Conservation (phyloP, 805 yeast genomes). For the Candida sanyiensis region DNA sequence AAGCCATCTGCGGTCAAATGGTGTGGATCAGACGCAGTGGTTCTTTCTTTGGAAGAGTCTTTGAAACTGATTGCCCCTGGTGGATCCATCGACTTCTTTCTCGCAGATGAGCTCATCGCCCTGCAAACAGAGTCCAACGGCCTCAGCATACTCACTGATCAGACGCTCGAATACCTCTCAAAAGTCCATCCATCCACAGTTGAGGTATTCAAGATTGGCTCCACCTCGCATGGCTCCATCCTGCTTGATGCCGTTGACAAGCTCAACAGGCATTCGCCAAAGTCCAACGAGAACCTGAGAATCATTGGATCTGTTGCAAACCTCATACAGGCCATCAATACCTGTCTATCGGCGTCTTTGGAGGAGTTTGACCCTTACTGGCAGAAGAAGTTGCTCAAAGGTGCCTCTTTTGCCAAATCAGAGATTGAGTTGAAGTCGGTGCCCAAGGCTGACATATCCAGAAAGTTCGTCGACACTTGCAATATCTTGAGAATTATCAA, state of each 20-base stretch:
- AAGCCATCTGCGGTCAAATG: constrained; percentile 49
- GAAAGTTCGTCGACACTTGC: constrained; percentile 52
- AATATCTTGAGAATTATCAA: constrained; percentile 63
- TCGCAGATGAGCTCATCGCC: constrained; percentile 33
- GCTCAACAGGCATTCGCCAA: constrained; percentile 62
- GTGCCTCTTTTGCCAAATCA: constrained; percentile 84
- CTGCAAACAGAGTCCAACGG: constrained; percentile 63
- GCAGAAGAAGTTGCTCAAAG: constrained; percentile 76
- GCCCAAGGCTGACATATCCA: constrained; percentile 35
- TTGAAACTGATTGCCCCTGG: constrained; percentile 68
- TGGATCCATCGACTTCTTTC: constrained; percentile 47
- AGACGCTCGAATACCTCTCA: constrained; percentile 52
- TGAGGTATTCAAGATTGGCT: constrained; percentile 74
- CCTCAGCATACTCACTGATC: constrained; percentile 51
- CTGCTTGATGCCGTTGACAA: constrained; percentile 72
- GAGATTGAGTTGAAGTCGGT: constrained; percentile 31
- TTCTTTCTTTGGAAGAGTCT: constrained; percentile 54
- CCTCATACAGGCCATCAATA: constrained; percentile 55
- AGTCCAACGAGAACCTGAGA: constrained; percentile 71
- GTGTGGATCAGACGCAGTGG: constrained; percentile 85
- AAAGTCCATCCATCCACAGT: constrained; percentile 54
- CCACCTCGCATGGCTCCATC: constrained; percentile 76
- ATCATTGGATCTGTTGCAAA: constrained; percentile 41
- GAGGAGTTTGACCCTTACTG: constrained; percentile 72
- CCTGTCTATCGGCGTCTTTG: constrained; percentile 67